Base-by-base conservation (phyloP, 345 rosid genomes). In the Geranium brycei region DNA sequence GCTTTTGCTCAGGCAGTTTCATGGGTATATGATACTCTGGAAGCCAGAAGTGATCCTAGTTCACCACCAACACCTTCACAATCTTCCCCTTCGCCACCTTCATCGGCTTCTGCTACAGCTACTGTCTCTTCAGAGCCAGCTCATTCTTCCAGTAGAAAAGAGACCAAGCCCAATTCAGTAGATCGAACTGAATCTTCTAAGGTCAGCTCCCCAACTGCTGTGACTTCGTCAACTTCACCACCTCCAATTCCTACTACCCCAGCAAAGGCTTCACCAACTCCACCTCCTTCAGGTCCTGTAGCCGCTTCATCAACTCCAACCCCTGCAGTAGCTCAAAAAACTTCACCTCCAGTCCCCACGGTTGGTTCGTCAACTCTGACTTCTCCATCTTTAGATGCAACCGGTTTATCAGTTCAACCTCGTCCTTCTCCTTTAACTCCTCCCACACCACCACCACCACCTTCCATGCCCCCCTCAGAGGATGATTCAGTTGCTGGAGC, bases 31-130 rank as follows among this genome's bases (percentile, higher is more conserved):
- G 59, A 78, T 60, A 62, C 70, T 73, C 31, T 17, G 13, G 74
- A 71, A 72, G 35, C 68, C 57, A 59, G 64, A 70, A 70, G 1
- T 59, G 66, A 51, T 69, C 62, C 74, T 63, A 11, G 68, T 71
- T 72, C 75, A 51, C 75, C 78, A 31, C 18, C 72, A 41, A 64
- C 83, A 61, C 69, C 74, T 13, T 62, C 82, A 53, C 68, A 38
- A 12, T 74, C 70, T 66, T 68, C 74, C 68, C 74, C 72, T 64
- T 59, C 23, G 38, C 65, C 51, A 62, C 64, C 65, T 58, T 32
- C 68, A 61, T 17, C 72, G 75, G 28, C 75, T 77, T 30, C 76
- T 68, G 51, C 75, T 70, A 47, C 65, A 64, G 51, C 58, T 56
- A 31, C 73, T 64, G 11, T 6, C 76, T 71, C 62, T 62, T 64